Percentiles rank a stretch among this genome's conserved stretches.
phyloP scores from a whole-genome alignment of 148 eudicot species.

The Fagopyrum esculentum region DNA sequence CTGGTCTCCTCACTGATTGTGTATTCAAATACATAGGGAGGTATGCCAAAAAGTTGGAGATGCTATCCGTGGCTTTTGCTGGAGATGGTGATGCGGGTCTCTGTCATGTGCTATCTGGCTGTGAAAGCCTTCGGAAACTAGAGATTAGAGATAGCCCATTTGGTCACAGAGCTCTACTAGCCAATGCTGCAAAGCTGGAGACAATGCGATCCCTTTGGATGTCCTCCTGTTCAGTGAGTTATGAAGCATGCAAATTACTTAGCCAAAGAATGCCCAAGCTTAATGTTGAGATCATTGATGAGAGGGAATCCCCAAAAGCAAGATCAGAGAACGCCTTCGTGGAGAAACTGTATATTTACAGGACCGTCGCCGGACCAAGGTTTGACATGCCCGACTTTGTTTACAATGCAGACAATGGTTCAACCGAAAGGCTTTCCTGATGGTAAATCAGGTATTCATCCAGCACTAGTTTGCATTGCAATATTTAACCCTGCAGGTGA shows the following conservation, averaged over 20 bases:
- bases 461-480: neutral
- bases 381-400: conserved; percentile 3
- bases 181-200: conserved; percentile 67
- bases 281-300: conserved; percentile 76
- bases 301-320: conserved; percentile 25
- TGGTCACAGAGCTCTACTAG: conserved; percentile 62
- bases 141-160: conserved; percentile 74
- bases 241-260: conserved; percentile 60
- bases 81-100: conserved; percentile 71
- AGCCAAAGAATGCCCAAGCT: conserved; percentile 63
- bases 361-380: conserved; percentile 11
- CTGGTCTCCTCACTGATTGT: conserved; percentile 57
- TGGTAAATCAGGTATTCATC: neutral
- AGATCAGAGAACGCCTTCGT: neutral
- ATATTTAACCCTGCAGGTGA: neutral
- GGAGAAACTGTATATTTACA: conserved; percentile 15
- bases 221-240: conserved; percentile 59
- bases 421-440: neutral
- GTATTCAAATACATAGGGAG: conserved; percentile 68
- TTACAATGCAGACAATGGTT: neutral
- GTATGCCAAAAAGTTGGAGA: conserved; percentile 81
- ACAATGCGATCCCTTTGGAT: conserved; percentile 32
- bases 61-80: conserved; percentile 87
- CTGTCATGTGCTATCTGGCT: conserved; percentile 69
- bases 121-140: conserved; percentile 67